phyloP scores from a whole-genome alignment of 108 stramenopile genomes.

The Phaeodactylum tricornutum region DNA sequence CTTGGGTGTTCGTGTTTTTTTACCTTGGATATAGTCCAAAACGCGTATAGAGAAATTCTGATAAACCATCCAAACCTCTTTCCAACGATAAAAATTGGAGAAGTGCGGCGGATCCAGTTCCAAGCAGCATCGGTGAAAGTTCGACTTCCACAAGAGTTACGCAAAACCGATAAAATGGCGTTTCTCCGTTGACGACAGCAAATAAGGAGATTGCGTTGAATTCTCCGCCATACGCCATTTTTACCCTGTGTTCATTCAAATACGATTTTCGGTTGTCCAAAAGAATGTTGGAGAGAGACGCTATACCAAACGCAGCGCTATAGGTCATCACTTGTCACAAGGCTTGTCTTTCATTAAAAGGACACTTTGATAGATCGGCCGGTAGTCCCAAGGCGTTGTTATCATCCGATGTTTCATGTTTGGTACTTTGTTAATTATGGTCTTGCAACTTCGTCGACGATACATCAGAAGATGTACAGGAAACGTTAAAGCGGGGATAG shows the following conservation, averaged over 20 bases:
- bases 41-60: too few species aligned
- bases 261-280: conserved; percentile 58
- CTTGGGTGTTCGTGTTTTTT: too few species aligned
- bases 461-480: too few species aligned
- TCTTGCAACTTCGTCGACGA: conserved; percentile 16
- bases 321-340: conserved; percentile 62
- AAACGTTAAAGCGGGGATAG: too few species aligned
- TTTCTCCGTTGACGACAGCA: conserved; percentile 58
- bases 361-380: conserved; percentile 28
- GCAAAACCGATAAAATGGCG: conserved; percentile 51
- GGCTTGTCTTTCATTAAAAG: conserved; percentile 68
- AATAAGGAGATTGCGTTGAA: conserved; percentile 46
- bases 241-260: conserved; percentile 42
- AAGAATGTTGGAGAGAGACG: conserved; percentile 42
- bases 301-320: conserved; percentile 41
- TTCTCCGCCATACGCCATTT: conserved; percentile 36
- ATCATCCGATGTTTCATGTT: conserved; percentile 52
- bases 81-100: too few species aligned
- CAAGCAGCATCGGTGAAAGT: too few species aligned
- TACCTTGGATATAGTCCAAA: too few species aligned
- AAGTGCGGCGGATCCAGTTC: too few species aligned
- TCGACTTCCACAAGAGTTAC: conserved; percentile 65
- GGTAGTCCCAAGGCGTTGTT: conserved; percentile 49
- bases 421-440: conserved; percentile 51
- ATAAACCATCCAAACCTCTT: too few species aligned